Conservation (phyloP, 768 basidiomycete species). For the Auricularia heimuer region DNA sequence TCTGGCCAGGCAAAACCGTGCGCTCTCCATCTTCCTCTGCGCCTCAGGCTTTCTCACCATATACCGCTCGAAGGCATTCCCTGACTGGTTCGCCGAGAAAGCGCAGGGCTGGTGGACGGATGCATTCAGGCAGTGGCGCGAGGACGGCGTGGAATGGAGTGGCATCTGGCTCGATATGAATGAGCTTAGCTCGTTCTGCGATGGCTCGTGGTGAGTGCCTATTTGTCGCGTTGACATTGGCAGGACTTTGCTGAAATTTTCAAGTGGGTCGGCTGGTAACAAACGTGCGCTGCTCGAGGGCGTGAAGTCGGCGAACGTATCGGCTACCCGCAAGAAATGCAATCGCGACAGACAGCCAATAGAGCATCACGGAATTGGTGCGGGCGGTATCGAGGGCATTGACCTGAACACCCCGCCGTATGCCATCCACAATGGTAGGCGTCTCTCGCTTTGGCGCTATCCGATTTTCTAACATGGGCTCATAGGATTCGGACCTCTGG, state of each 20-base stretch:
- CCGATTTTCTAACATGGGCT: background rate
- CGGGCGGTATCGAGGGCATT: constrained; percentile 36
- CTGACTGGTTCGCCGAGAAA: constrained; percentile 50
- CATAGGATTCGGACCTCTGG: constrained; percentile 41
- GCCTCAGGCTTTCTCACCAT: too few species aligned
- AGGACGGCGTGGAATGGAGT: constrained; percentile 41
- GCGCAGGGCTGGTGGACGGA: constrained; percentile 53
- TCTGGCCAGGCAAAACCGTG: constrained; percentile 70
- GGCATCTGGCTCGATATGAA: constrained; percentile 55
- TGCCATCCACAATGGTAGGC: constrained; percentile 58
- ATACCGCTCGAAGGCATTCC: constrained; percentile 33
- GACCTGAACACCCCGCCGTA: constrained; percentile 54
- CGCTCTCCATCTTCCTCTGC: constrained; percentile 9
- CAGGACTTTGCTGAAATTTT: too few species aligned
- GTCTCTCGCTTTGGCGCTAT: background rate
- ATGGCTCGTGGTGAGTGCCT: constrained; percentile 45
- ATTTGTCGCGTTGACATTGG: too few species aligned
- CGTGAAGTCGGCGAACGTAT: too few species aligned
- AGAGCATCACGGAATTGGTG: constrained; percentile 27
- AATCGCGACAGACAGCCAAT: background rate
- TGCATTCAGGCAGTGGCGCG: constrained; percentile 44
- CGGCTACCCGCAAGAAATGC: background rate
- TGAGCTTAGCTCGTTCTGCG: constrained; percentile 55
- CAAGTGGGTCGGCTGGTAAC: too few species aligned
- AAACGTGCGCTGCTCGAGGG: too few species aligned